Base-by-base conservation (phyloP, 352 stramenopile genomes). In the Phytophthora aleatoria region DNA sequence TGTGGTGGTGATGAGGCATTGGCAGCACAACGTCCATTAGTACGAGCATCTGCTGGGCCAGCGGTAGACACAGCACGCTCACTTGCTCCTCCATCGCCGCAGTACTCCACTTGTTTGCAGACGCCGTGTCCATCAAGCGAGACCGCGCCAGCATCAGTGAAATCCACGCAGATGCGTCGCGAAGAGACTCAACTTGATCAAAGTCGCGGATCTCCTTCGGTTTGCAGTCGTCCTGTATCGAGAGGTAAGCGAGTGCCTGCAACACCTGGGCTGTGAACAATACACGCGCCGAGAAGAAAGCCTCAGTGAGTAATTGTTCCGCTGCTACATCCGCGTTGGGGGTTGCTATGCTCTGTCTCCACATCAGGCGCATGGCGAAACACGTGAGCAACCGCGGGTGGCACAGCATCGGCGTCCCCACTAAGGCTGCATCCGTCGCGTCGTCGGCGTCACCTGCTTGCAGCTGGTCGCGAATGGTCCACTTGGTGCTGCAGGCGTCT, bases 261-360 rank as follows among this genome's bases (percentile, higher is more conserved):
- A 93, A 59, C 10, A 93, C 50, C 12, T 85, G 74, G 16, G 80
- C 84, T 3, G 79, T 85, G 31, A 91, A 73, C 1, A 91, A 38
- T 5, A 91, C 55, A 8, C 84, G 82, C 0, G 73, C 71, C 3
- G 78, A 73, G 60, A 85, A 90, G 36, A 86, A 87, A 10, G 74
- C 76, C 26, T 91, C 81, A 0, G 74, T 81, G 1, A 84, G 44
- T 27, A 89, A 59, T 24, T 83, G 67, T 8, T 83, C 71, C 15
- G 57, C 52, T 57, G 64, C 75, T 20, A 76, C 68, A 20, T 79
- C 59, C 0, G 61, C 36, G 0, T 71, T 79, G n/a, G 68, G 50
- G 12, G 74, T 61, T 24, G 55, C 45, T 12, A 73, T 57, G 28
- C 73, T 76, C 26, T 74, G 73, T 33, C 70, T 68, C 76, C 73